phyloP scores from a whole-genome alignment of 148 eudicot genomes.

The Persicaria maculosa region DNA sequence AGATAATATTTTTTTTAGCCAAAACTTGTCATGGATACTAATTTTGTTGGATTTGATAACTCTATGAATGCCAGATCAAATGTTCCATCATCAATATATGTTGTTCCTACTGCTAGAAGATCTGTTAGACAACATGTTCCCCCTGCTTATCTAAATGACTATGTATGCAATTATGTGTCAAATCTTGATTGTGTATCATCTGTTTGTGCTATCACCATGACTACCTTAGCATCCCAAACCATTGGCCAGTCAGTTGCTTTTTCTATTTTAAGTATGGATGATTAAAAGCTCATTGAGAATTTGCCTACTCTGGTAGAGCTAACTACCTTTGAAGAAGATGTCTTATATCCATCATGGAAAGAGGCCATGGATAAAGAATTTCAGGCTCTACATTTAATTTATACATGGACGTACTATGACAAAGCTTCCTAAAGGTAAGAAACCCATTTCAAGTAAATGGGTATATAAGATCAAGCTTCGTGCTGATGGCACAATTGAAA shows the following conservation, averaged over 20 bases:
- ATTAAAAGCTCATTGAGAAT: not conserved
- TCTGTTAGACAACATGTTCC: not conserved
- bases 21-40: not conserved
- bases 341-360: not conserved
- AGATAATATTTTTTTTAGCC: not conserved
- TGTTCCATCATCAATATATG: not conserved
- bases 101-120: not conserved
- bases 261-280: not conserved
- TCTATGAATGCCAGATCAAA: not conserved
- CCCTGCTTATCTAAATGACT: not conserved
- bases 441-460: not conserved
- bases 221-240: not conserved
- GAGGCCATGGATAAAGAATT: constrained; percentile 5
- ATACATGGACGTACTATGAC: not conserved
- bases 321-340: not conserved
- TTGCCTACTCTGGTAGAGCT: not conserved
- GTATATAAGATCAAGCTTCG: not conserved
- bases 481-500: too few species aligned
- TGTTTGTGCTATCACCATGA: not conserved
- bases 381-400: not conserved
- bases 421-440: not conserved
- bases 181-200: not conserved
- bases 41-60: not conserved
- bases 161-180: not conserved
- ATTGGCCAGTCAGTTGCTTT: not conserved